Evolutionary conservation across 1,284 basidiomycete genomes (phyloP).

Genomic region (Ustilago cynodontis): DNA sequence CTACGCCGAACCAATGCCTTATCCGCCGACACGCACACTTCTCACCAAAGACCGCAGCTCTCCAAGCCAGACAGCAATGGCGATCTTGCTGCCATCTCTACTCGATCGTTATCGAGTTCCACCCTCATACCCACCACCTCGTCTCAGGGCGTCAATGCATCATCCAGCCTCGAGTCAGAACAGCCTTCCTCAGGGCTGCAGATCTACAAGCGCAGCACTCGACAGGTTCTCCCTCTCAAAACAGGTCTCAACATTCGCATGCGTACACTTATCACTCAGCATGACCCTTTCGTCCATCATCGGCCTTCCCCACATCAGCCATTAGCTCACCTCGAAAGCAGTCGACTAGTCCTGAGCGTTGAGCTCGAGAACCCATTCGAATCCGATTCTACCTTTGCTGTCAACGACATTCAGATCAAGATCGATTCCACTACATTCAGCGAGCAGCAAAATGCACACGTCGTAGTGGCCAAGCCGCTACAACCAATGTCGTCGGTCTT

Average conservation of each 20-base stretch:
- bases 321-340: conserved; percentile 15
- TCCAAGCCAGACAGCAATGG: conserved; percentile 32
- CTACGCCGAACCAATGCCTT: conserved; percentile 20
- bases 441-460: background rate
- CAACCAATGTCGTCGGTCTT: conserved; percentile 12
- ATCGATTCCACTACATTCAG: conserved; percentile 9
- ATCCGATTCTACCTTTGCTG: conserved; percentile 25
- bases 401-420: conserved; percentile 37
- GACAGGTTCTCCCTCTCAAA: conserved; percentile 34
- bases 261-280: conserved; percentile 45
- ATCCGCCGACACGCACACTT: conserved; percentile 6
- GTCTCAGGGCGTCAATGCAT: background rate
- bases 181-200: conserved; percentile 11
- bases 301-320: conserved; percentile 5
- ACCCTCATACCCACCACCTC: background rate
- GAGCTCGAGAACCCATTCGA: conserved; percentile 52
- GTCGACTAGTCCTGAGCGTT: conserved; percentile 46
- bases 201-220: conserved; percentile 48
- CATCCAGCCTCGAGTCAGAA: background rate
- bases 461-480: conserved; percentile 17
- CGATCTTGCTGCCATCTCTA: conserved; percentile 30
- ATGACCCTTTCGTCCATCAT: conserved; percentile 17
- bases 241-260: conserved; percentile 53
- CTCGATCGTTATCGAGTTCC: background rate
- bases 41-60: background rate